Evolutionary conservation across 2,329 filamentous ascomycete genomes (phyloP), one percentile per base, ranked within the genome.

Genomic region (Lachnellula occidentalis): DNA sequence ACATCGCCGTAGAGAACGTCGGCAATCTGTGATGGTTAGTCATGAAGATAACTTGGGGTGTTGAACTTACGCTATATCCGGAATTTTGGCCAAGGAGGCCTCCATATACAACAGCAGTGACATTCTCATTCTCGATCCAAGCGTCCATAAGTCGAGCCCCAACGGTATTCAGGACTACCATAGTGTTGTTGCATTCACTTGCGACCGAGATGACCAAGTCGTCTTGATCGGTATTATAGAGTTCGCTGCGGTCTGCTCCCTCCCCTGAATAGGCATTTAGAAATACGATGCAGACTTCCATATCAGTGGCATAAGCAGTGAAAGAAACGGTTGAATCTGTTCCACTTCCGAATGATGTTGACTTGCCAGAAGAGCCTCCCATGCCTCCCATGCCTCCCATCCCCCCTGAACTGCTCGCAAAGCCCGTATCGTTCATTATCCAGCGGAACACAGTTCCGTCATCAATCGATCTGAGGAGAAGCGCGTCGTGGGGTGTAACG

Each of bases 51-150:
- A 11, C 27, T 11, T 31, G 27, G 27, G 27, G 8, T 11, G 27
- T 31, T 11, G 27, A 31, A 11, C 27, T 2, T 31, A 31, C 27
- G 27, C 27, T 31, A 8, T 34, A 17, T 48, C 91, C 91, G 34
- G 86, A 89, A 67, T 95, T 90, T 66, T 95, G 83, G 1, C 91
- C 90, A 0, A 91, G 90, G 0, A 95, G 75, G 63, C 94, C 87
- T 11, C 88, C 89, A 45, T 92, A 78, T 1, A 96, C 68, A 1
- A 95, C 83, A 0, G 87, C 85, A 65, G 90, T 90, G 58, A 96
- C 82, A 27, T 82, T 83, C 1, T 87, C 83, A 0, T 89, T 72
- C 45, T 92, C 83, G 60, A 92, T 84, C 85, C 88, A 87, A 1
- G 71, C 69, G 54, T 86, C 82, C 0, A 86, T 78, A 0, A 83